Conservation (phyloP, 768 basidiomycete genomes). For the Hemileccinum impolitum region DNA sequence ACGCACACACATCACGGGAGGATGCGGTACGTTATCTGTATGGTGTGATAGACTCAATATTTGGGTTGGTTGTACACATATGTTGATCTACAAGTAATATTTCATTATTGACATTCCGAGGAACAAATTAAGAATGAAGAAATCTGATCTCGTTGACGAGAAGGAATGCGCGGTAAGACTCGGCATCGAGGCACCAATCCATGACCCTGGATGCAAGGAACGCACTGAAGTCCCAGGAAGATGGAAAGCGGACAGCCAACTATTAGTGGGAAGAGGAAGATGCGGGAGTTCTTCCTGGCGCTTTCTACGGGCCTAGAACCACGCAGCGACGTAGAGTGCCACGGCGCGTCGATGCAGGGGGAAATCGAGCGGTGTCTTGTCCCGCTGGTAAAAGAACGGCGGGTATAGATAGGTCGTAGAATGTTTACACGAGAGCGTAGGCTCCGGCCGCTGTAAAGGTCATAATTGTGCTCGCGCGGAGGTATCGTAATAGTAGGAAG, state of each 20-base stretch:
- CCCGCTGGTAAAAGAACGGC: slow-evolving; percentile 27
- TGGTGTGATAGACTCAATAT: no score
- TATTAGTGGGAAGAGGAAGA: slow-evolving; percentile 29
- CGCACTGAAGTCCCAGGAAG: slow-evolving; percentile 51
- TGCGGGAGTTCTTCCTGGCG: slow-evolving; percentile 34
- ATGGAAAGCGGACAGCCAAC: slow-evolving; percentile 30
- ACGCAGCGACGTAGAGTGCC: no score
- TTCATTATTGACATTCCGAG: no score
- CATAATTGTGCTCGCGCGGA: slow-evolving; percentile 41
- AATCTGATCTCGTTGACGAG: no score
- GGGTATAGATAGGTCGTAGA: slow-evolving; percentile 24
- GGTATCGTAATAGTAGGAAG: slow-evolving; percentile 20
- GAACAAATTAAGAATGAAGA: no score
- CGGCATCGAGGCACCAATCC: no score
- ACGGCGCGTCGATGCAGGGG: slow-evolving; percentile 32
- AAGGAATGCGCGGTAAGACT: no score
- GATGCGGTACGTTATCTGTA: no score
- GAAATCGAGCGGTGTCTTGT: slow-evolving; percentile 30
- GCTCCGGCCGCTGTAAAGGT: slow-evolving; percentile 42
- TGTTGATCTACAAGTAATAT: no score
- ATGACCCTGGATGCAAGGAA: slow-evolving; percentile 52
- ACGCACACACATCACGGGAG: no score
- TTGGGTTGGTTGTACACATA: no score
- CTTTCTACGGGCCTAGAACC: slow-evolving; percentile 41
- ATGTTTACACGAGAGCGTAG: slow-evolving; percentile 43